Evolutionary conservation across 169 alveolate genomes (phyloP).

Genomic region (Plasmodium knowlesi): DNA sequence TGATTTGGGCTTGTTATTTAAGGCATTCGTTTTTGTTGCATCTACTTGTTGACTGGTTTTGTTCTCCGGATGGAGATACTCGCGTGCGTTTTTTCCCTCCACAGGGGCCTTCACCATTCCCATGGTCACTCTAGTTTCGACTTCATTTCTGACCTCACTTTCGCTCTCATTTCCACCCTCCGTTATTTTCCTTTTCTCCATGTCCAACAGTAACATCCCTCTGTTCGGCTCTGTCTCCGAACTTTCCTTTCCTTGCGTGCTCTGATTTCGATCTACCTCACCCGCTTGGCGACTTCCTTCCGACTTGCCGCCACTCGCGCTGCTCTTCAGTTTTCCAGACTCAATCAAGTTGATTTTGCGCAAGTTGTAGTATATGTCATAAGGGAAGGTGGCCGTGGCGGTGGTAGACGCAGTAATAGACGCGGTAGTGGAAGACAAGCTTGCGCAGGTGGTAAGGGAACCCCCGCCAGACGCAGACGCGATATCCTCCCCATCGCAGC

Average conservation of each 20-base stretch:
- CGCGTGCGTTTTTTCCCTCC: constrained; percentile 2
- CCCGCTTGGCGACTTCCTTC: neutral
- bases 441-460: neutral
- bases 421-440: neutral
- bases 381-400: neutral
- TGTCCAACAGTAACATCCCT: neutral
- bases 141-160: neutral
- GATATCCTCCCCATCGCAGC: constrained; percentile 13
- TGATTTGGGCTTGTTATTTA: constrained; percentile 16
- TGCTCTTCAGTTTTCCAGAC: constrained; percentile 6
- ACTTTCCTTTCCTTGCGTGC: neutral
- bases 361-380: constrained; percentile 33
- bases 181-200: neutral
- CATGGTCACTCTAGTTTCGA: neutral
- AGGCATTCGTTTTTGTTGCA: neutral
- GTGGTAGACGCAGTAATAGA: neutral
- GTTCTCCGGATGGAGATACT: neutral
- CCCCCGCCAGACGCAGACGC: neutral
- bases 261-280: neutral
- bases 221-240: neutral
- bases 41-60: neutral
- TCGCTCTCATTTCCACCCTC: neutral
- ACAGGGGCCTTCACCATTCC: neutral
- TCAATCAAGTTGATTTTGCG: constrained; percentile 18
- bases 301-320: neutral